These are phyloP conservation scores for Trichosporon ovoides DNA, from an alignment of 1,284 basidiomycete genomes.

Conservation along the genomic window DNA sequence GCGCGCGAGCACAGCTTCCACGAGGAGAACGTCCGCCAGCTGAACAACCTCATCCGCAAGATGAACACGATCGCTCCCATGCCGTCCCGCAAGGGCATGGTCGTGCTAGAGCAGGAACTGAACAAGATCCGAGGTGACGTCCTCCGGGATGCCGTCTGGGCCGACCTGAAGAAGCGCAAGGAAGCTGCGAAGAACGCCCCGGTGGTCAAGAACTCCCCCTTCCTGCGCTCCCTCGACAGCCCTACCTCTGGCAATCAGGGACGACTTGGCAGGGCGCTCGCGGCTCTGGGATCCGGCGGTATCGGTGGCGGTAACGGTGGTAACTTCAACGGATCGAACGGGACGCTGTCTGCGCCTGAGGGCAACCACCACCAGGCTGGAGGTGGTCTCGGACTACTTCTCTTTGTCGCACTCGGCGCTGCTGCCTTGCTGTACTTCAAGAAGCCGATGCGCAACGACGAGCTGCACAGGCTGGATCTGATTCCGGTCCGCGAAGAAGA, in stretches of 20 bases:
- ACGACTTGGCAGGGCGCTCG: background rate
- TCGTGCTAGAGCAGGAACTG: constrained; percentile 59
- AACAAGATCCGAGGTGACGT: constrained; percentile 56
- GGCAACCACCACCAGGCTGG: constrained; percentile 10
- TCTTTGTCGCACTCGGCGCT: constrained; percentile 29
- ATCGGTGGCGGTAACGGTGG: constrained; percentile 18
- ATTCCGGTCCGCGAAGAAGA: constrained; percentile 21
- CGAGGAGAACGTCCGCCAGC: constrained; percentile 60
- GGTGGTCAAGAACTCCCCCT: background rate
- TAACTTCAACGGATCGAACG: background rate
- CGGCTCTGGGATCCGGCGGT: background rate
- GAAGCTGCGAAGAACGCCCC: background rate
- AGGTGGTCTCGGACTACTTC: constrained; percentile 22
- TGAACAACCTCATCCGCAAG: constrained; percentile 68
- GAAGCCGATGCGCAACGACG: constrained; percentile 28
- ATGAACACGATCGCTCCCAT: constrained; percentile 76
- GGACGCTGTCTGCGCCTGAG: constrained; percentile 6
- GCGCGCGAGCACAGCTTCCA: constrained; percentile 65
- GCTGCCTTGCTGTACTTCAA: constrained; percentile 27
- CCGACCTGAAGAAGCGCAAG: constrained; percentile 29
- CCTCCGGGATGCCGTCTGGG: constrained; percentile 35
- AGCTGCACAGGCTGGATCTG: constrained; percentile 15
- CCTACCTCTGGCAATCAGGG: background rate
- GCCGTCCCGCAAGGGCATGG: constrained; percentile 61
- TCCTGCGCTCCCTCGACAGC: background rate